Evolutionary conservation across 352 stramenopile species (phyloP), one percentile per base, ranked within the genome.

Genomic region (Thalassiosira hispida): DNA sequence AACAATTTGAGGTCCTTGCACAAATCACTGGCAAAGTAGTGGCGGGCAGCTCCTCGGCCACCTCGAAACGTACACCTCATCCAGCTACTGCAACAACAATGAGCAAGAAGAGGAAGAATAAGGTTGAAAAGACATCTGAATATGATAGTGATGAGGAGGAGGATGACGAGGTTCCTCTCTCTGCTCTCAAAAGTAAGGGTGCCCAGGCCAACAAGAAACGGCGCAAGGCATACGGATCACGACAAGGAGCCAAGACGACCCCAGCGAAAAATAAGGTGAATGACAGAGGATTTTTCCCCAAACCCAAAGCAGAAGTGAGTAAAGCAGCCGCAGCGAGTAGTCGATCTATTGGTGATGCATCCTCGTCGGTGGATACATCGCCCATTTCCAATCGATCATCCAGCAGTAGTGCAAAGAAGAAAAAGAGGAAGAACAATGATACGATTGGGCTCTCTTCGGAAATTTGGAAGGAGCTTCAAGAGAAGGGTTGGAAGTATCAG

Each of bases 401-500:
- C 31, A 33, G n/a, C 31, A 35, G 57, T 18, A 22, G 23, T 20
- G 31, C 5, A 56, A 59, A 40, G 2, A 63, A 72, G 0, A 55
- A 55, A 7, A 7, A 7, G n/a, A 57, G 12, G 25, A 31, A 12
- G 12, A 59, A 23, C 9, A 52, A 52, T n/a, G 22, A 42, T 14
- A 57, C 42, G 6, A 55, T 27, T 33, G 33, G 18, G 18, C 47
- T 79, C 29, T 73, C 67, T 55, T 16, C 56, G 22, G 46, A 79
- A 27, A 25, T 81, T 25, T 85, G 78, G 78, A 79, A 77, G 38
- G 49, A 56, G 22, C 42, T 85, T 5, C 33, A 81, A 35, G 49
- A 73, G 52, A 75, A 77, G 31, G 78, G 78, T 25, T 83, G 74
- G 74, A 73, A 25, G 27, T 83, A 77, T 46, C 14, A 77, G 29